These are phyloP conservation scores for Dioscorea dumetorum DNA, from an alignment of 106 monocot genomes.

Conservation along the genomic window DNA sequence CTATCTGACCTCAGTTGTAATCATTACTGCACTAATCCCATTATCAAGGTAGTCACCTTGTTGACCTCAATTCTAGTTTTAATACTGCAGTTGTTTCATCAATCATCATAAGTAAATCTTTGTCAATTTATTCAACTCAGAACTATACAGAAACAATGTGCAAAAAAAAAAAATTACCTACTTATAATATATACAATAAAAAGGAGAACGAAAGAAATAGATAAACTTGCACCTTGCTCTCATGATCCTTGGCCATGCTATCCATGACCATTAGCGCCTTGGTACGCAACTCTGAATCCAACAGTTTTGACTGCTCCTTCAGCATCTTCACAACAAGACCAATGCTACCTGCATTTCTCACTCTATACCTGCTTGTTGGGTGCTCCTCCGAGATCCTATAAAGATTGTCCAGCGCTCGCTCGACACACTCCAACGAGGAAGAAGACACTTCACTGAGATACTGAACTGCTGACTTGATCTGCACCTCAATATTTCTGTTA, in stretches of 20 bases:
- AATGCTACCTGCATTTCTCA: conserved; percentile 47
- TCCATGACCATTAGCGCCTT: conserved; percentile 39
- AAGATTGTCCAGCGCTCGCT: conserved; percentile 21
- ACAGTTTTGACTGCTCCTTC: conserved; percentile 16
- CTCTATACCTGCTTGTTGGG: conserved; percentile 26
- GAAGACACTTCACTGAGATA: conserved; percentile 13
- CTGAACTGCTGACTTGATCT: conserved; percentile 34
- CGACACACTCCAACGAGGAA: conserved; percentile 9
- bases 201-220: not conserved
- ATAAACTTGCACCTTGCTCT: conserved; percentile 36
- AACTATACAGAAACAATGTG: too few relatives aligned
- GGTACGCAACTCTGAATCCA: conserved; percentile 27
- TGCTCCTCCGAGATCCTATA: conserved; percentile 47
- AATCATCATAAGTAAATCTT: too few relatives aligned
- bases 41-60: too few relatives aligned
- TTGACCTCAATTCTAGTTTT: too few relatives aligned
- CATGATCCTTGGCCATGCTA: conserved; percentile 40
- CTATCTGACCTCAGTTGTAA: too few relatives aligned
- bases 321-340: conserved; percentile 26
- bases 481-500: conserved; percentile 41
- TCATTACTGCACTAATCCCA: too few relatives aligned
- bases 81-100: too few relatives aligned
- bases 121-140: too few relatives aligned
- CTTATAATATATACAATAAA: not conserved
- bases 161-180: too few relatives aligned